A percentile compares a stretch with the other conserved stretches of the same genome.
These are phyloP conservation scores for Paraglomus brasilianum DNA, from an alignment of 192 early-diverging fungal species.

Conservation along the genomic window DNA sequence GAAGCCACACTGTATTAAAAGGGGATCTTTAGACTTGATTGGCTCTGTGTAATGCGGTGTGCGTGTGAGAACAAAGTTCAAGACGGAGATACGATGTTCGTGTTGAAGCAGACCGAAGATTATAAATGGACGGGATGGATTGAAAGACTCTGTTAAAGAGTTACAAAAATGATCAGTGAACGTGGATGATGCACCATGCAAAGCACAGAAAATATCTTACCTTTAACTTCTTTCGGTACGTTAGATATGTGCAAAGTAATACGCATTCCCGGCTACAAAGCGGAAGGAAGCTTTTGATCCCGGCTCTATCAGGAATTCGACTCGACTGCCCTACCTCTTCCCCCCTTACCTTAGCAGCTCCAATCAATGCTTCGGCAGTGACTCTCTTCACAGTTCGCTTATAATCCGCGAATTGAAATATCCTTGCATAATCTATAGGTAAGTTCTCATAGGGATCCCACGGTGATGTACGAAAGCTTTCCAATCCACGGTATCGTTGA, in stretches of 20 bases:
- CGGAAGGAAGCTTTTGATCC: conserved; percentile 33
- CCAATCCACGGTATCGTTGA: conserved; percentile 91
- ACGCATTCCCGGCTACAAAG: conserved; percentile 63
- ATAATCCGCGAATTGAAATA: conserved; percentile 96
- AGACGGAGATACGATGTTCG: conserved; percentile 92
- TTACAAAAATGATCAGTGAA: background rate
- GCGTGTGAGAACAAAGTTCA: conserved; percentile 79
- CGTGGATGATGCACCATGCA: background rate
- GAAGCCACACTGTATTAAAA: conserved; percentile 87
- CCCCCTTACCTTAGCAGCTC: conserved; percentile 12
- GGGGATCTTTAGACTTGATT: conserved; percentile 86
- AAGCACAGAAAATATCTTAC: conserved; percentile 26
- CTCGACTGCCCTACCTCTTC: conserved; percentile 31
- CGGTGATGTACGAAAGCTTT: conserved; percentile 90
- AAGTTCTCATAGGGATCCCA: conserved; percentile 99
- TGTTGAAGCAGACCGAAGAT: conserved; percentile 66
- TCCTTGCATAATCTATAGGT: conserved; percentile 91
- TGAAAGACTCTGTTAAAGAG: conserved; percentile 46
- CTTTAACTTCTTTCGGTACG: conserved; percentile 62
- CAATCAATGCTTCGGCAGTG: conserved; percentile 52
- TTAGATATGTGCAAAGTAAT: conserved; percentile 73
- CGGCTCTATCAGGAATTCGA: conserved; percentile 32
- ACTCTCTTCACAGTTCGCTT: conserved; percentile 76
- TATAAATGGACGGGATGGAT: conserved; percentile 49
- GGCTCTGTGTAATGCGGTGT: conserved; percentile 70